Evolutionary conservation across 2,329 filamentous ascomycete genomes (phyloP).

Genomic region (Epichloe coenophiala): DNA sequence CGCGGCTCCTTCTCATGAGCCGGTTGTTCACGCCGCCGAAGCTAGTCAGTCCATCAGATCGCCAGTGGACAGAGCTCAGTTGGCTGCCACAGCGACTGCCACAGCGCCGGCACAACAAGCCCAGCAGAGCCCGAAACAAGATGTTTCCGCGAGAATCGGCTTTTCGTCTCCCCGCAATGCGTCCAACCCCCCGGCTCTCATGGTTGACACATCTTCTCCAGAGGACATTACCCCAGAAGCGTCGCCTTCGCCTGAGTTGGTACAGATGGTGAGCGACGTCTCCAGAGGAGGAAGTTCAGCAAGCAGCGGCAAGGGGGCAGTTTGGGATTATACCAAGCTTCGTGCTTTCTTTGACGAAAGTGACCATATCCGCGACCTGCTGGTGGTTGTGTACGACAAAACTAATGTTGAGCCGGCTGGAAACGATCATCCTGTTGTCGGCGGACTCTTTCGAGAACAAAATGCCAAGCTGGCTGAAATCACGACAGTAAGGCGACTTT

Average conservation of each 20-base stretch:
- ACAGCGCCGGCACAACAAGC: constrained; percentile 8
- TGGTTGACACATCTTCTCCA: constrained; percentile 58
- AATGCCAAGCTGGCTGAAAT: constrained; percentile 78
- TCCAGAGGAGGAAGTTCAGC: constrained; percentile 23
- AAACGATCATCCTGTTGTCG: constrained; percentile 74
- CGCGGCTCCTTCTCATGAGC: neutral
- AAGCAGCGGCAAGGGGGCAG: constrained; percentile 26
- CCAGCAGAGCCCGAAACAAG: neutral
- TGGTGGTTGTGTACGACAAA: constrained; percentile 88
- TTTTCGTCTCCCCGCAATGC: constrained; percentile 17
- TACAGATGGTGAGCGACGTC: constrained; percentile 30
- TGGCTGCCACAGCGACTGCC: constrained; percentile 4
- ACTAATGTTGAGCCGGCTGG: constrained; percentile 66
- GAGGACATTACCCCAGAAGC: constrained; percentile 51
- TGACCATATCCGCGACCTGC: constrained; percentile 75
- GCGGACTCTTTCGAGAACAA: constrained; percentile 72
- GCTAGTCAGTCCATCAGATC: neutral
- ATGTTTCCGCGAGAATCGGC: constrained; percentile 11
- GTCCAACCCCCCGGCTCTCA: constrained; percentile 51
- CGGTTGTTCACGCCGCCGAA: neutral
- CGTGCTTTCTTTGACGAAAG: constrained; percentile 85
- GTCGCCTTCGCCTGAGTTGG: constrained; percentile 50
- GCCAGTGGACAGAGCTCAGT: constrained; percentile 5
- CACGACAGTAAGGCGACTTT: constrained; percentile 49
- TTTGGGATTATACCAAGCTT: constrained; percentile 79